Evolutionary conservation across 2,329 filamentous ascomycete genomes (phyloP).

Genomic region (Pleomassaria siparia): DNA sequence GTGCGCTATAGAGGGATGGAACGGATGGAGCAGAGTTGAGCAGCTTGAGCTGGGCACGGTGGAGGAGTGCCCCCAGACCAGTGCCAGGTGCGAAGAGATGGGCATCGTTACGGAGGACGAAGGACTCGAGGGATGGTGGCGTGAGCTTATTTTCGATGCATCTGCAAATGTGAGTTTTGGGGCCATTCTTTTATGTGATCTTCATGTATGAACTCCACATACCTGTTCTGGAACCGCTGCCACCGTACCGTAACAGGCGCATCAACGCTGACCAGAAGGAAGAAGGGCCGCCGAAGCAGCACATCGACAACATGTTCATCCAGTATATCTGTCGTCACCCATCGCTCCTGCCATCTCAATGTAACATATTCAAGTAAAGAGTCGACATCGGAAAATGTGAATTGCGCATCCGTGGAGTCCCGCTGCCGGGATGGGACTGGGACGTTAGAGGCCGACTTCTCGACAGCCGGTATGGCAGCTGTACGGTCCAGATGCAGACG

Average conservation of each 20-base stretch:
- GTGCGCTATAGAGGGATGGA: slow-evolving; percentile 68
- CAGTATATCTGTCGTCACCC: slow-evolving; percentile 83
- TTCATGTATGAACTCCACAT: slow-evolving; percentile 4
- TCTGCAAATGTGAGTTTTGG: slow-evolving; percentile 31
- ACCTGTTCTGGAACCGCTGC: slow-evolving; percentile 69
- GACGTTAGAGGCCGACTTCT: slow-evolving; percentile 45
- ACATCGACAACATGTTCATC: slow-evolving; percentile 72
- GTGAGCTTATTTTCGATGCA: slow-evolving; percentile 52
- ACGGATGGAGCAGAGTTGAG: slow-evolving; percentile 80
- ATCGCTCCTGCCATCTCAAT: slow-evolving; percentile 76
- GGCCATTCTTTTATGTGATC: neutral
- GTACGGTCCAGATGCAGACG: slow-evolving; percentile 62
- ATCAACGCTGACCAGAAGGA: slow-evolving; percentile 88
- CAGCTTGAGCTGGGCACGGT: slow-evolving; percentile 78
- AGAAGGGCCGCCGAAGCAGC: slow-evolving; percentile 81
- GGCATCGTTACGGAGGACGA: slow-evolving; percentile 66
- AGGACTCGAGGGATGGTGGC: slow-evolving; percentile 59
- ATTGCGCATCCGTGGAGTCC: slow-evolving; percentile 24
- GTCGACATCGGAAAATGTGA: slow-evolving; percentile 55
- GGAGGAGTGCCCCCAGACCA: slow-evolving; percentile 75
- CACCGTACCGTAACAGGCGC: slow-evolving; percentile 84
- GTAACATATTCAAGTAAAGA: slow-evolving; percentile 84
- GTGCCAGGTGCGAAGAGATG: slow-evolving; percentile 69
- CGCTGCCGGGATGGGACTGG: slow-evolving; percentile 32
- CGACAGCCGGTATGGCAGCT: slow-evolving; percentile 42